Conservation (phyloP, 805 yeast species). For the Starmerella bombi region DNA sequence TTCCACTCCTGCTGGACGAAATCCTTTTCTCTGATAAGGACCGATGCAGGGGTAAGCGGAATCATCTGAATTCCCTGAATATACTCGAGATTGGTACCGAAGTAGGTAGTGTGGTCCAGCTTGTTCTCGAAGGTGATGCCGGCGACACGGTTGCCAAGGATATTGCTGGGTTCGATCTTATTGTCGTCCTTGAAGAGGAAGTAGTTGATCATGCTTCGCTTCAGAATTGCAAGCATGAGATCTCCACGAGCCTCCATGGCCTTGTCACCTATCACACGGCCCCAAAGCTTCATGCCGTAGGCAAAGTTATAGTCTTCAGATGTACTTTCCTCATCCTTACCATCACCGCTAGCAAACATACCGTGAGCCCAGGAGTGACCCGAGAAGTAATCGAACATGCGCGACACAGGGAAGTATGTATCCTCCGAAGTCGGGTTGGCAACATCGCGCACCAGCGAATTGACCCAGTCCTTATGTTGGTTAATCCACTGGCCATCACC, state of each 20-base stretch:
- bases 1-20: slow-evolving; percentile 51
- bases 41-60: slow-evolving; percentile 53
- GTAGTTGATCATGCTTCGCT: slow-evolving; percentile 43
- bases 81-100: slow-evolving; percentile 50
- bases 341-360: slow-evolving; percentile 48
- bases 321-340: slow-evolving; percentile 59
- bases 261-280: slow-evolving; percentile 40
- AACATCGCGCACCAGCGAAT: slow-evolving; percentile 50
- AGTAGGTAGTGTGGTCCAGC: slow-evolving; percentile 60
- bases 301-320: slow-evolving; percentile 65
- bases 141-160: slow-evolving; percentile 50
- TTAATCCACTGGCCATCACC: slow-evolving; percentile 42
- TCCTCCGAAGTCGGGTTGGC: slow-evolving; percentile 46
- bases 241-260: slow-evolving; percentile 46
- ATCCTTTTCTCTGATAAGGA: slow-evolving; percentile 38
- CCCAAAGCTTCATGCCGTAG: slow-evolving; percentile 66
- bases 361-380: slow-evolving; percentile 80
- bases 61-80: slow-evolving; percentile 75
- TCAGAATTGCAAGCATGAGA: slow-evolving; percentile 46
- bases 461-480: slow-evolving; percentile 43
- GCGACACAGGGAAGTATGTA: slow-evolving; percentile 52
- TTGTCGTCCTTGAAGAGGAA: slow-evolving; percentile 40
- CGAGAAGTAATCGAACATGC: slow-evolving; percentile 58
- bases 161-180: slow-evolving; percentile 39
- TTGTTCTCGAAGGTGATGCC: slow-evolving; percentile 74